Evolutionary conservation across 2,329 filamentous ascomycete species (phyloP).

Genomic region (Clonostachys rosea): DNA sequence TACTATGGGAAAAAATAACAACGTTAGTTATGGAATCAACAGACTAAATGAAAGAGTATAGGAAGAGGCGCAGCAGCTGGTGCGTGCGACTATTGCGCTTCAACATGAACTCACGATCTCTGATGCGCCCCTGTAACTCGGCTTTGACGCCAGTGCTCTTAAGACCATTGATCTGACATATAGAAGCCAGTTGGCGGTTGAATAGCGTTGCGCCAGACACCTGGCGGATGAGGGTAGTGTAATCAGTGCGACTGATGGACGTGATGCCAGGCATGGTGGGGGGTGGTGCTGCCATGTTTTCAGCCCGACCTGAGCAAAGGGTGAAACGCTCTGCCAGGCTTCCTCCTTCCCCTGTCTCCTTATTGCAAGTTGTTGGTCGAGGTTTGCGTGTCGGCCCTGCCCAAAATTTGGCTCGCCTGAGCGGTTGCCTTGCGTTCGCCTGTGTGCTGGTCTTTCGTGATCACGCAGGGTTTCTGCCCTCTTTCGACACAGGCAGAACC

Average conservation of each 20-base stretch:
- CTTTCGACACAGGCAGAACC: no score
- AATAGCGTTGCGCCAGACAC: constrained; percentile 39
- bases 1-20: constrained; percentile 19
- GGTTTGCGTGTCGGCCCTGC: no score
- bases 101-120: constrained; percentile 58
- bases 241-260: constrained; percentile 23
- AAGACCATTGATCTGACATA: constrained; percentile 72
- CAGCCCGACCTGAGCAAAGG: neutral
- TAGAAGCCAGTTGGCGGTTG: constrained; percentile 65
- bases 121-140: constrained; percentile 73
- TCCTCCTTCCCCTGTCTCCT: no score
- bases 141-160: constrained; percentile 81
- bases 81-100: neutral
- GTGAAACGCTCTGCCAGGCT: no score
- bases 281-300: neutral
- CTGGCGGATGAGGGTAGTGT: constrained; percentile 36
- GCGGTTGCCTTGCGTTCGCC: no score
- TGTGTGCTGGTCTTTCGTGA: no score
- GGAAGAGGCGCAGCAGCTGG: neutral
- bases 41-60: neutral
- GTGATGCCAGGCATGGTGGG: neutral
- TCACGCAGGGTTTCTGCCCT: no score
- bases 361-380: no score
- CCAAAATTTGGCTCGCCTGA: no score
- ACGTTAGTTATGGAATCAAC: neutral